Conservation (phyloP, 2,329 filamentous ascomycete genomes). For the Pezicula rhizophila region DNA sequence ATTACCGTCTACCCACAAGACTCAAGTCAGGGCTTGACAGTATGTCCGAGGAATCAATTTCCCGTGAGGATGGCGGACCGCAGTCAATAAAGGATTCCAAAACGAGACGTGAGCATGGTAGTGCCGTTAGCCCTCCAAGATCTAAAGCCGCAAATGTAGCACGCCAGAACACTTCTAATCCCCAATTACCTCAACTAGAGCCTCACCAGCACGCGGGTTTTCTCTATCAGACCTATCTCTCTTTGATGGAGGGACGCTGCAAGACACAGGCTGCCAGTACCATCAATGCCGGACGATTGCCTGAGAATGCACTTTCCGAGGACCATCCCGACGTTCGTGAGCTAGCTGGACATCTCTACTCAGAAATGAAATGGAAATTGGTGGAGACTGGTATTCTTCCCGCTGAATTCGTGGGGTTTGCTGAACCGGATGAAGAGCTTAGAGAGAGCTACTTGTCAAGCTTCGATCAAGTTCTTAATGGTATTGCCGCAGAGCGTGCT, state of each 20-base stretch:
- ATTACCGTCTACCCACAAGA: not conserved
- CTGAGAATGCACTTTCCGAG: constrained; percentile 16
- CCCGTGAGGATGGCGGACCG: not conserved
- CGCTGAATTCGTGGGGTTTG: constrained; percentile 14
- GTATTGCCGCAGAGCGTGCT: constrained; percentile 10
- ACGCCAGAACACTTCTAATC: constrained; percentile 5
- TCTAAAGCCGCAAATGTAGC: constrained; percentile 3
- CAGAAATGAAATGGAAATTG: constrained; percentile 16
- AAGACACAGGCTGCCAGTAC: constrained; percentile 19
- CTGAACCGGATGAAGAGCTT: constrained; percentile 10
- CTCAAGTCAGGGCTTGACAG: not conserved
- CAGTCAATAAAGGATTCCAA: not conserved
- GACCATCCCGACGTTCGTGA: constrained; percentile 19
- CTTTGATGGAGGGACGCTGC: constrained; percentile 25
- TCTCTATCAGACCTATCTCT: constrained; percentile 25
- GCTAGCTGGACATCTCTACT: constrained; percentile 18
- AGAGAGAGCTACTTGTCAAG: constrained; percentile 15
- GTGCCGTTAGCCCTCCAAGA: not conserved
- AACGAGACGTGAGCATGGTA: not conserved
- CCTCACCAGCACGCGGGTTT: constrained; percentile 18
- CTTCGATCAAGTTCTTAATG: constrained; percentile 21
- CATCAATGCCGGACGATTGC: constrained; percentile 17
- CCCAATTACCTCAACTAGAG: constrained; percentile 11
- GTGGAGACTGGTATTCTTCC: constrained; percentile 20
- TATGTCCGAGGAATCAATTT: too few species aligned